phyloP scores from a whole-genome alignment of 352 stramenopile species.

The Pythium dissotocum region DNA sequence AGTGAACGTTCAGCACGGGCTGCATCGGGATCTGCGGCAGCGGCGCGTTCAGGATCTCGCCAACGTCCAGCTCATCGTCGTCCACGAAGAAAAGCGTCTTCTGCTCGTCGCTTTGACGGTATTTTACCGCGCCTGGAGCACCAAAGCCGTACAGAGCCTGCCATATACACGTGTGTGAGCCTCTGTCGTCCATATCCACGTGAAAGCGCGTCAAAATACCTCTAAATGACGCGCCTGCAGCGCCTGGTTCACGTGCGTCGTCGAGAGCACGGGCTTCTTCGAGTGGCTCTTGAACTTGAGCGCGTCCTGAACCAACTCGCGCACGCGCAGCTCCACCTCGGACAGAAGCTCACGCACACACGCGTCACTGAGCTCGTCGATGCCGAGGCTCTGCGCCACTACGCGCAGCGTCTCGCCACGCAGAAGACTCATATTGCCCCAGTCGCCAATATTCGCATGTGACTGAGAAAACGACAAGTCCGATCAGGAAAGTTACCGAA shows the following conservation, averaged over 20 bases:
- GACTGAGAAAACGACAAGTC: neutral
- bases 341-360: constrained; percentile 70
- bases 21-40: constrained; percentile 73
- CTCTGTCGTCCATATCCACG: neutral
- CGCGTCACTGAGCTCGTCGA: constrained; percentile 68
- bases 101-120: constrained; percentile 62
- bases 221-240: constrained; percentile 74
- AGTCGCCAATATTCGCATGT: constrained; percentile 2
- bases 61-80: constrained; percentile 72
- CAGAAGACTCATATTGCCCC: constrained; percentile 66
- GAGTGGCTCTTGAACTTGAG: constrained; percentile 84
- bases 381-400: constrained; percentile 69
- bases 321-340: constrained; percentile 79
- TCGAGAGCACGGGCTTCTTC: constrained; percentile 55
- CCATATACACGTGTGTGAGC: neutral
- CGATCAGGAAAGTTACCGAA: neutral
- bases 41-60: constrained; percentile 73
- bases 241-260: constrained; percentile 76
- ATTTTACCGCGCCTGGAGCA: constrained; percentile 47
- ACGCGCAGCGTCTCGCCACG: constrained; percentile 69
- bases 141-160: constrained; percentile 79
- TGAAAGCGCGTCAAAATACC: constrained; percentile 22
- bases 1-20: constrained; percentile 75
- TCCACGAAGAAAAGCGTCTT: constrained; percentile 66
- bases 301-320: constrained; percentile 82